Evolutionary conservation across 768 basidiomycete species (phyloP), one percentile per base, ranked within the genome.

Genomic region (Pleurotus tuber-regium): DNA sequence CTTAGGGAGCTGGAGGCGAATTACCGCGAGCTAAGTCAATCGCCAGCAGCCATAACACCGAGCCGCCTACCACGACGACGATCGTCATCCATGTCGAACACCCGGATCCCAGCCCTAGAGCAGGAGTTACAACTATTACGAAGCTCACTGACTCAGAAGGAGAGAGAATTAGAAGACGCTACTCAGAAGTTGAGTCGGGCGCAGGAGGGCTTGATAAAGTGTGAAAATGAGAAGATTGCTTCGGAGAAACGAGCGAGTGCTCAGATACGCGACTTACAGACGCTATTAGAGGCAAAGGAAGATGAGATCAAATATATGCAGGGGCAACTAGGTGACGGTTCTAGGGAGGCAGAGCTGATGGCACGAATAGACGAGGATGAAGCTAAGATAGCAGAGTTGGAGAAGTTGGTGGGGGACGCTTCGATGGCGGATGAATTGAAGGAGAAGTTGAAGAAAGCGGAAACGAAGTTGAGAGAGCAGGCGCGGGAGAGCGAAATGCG

Each of bases 361-460:
- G 73, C 76, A 63, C 73, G 88, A 56, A 80, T 90, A 24, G 86
- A 89, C 38, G 85, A 87, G 59, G 86, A 89, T 55, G 83, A 83
- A 42, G 81, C 78, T 4, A 86, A 82, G 65, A 83, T 88, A 29
- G 66, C 69, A 2, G 75, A 80, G 2, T 60, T 89, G 51, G 82
- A 87, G 60, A 66, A 63, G 39, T 65, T 79, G 64, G 60, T 80
- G 2, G 63, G 69, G 19, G 74, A 74, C 25, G 61, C 69, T n/a
- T 66, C 72, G 19, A 64, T 72, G 39, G 50, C 69, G 8, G 65
- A 72, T 51, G 57, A 61, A n/a, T 61, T 69, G 54, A 70, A 72
- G 52, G 69, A 74, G 28, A 76, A 69, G 40, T 55, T 82, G 33
- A 67, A 68, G 39, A 58, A 60, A 10, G 54, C 70, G 14, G 74